These are phyloP conservation scores for Malus hybrid DNA, from an alignment of 331 rosid species.

Conservation along the genomic window DNA sequence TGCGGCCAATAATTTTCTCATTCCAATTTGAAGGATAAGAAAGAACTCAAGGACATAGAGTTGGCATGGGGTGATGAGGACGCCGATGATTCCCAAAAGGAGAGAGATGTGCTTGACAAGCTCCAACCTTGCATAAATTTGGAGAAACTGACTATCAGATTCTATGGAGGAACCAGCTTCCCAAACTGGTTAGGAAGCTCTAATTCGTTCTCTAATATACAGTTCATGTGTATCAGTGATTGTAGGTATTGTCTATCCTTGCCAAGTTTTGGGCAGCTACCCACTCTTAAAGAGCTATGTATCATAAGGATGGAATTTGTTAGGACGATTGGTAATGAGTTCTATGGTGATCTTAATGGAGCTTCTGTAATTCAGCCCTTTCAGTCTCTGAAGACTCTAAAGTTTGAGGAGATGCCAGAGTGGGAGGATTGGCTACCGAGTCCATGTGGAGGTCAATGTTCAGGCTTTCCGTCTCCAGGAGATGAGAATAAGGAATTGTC, in stretches of 20 bases:
- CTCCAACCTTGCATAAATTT: no score
- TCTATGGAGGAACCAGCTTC: no score
- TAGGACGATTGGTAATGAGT: background rate
- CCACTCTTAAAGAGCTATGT: background rate
- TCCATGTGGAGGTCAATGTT: background rate
- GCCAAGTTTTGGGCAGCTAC: conserved; percentile 4
- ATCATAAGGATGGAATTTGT: background rate
- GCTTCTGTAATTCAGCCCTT: background rate
- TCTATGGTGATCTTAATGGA: background rate
- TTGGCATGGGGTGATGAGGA: no score
- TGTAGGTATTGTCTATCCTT: background rate
- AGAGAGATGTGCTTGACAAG: no score
- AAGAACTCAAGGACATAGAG: no score
- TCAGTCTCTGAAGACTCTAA: background rate
- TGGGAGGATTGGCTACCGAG: background rate
- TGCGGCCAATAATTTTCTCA: no score
- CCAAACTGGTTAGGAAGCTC: no score
- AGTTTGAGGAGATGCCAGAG: background rate
- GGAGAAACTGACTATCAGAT: no score
- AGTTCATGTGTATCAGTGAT: no score
- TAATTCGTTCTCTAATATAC: no score
- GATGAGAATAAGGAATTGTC: background rate
- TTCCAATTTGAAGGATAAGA: no score
- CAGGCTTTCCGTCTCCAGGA: background rate
- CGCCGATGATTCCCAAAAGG: no score